These are phyloP conservation scores for Boletus huronensis DNA, from an alignment of 768 basidiomycete species.

Conservation along the genomic window DNA sequence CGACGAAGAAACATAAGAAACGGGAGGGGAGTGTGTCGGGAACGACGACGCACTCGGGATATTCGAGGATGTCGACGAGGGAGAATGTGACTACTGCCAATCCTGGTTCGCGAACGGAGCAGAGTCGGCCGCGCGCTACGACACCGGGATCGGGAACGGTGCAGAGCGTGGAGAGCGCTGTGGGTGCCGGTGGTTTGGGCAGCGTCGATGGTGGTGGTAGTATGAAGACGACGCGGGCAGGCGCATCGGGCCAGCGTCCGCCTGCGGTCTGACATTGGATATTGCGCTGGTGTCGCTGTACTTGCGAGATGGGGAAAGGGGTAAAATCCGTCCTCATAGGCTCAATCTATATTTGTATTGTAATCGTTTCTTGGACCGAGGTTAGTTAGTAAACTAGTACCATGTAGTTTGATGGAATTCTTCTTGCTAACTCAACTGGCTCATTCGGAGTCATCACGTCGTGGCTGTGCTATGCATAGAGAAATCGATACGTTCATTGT, in stretches of 20 bases:
- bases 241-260: not conserved
- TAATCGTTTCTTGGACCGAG: too few species aligned
- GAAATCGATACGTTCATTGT: slow-evolving; percentile 91
- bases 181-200: not conserved
- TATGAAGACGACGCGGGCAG: not conserved
- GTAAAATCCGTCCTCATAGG: too few species aligned
- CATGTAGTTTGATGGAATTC: too few species aligned
- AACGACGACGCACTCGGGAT: slow-evolving; percentile 5
- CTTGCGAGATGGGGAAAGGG: too few species aligned
- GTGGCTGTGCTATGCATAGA: too few species aligned
- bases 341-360: too few species aligned
- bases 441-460: too few species aligned
- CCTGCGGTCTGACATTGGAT: slow-evolving; percentile 6
- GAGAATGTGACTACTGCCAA: not conserved
- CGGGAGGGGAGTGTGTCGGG: slow-evolving; percentile 5
- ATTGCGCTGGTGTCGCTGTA: slow-evolving; percentile 6
- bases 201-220: not conserved
- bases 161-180: not conserved
- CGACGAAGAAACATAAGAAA: slow-evolving; percentile 1
- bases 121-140: not conserved
- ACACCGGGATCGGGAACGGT: not conserved
- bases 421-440: too few species aligned
- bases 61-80: slow-evolving; percentile 5
- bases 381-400: too few species aligned
- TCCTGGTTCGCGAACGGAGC: not conserved